Evolutionary conservation across 306 rosid species (phyloP).

Genomic region (Hylodesmum podocarpum): DNA sequence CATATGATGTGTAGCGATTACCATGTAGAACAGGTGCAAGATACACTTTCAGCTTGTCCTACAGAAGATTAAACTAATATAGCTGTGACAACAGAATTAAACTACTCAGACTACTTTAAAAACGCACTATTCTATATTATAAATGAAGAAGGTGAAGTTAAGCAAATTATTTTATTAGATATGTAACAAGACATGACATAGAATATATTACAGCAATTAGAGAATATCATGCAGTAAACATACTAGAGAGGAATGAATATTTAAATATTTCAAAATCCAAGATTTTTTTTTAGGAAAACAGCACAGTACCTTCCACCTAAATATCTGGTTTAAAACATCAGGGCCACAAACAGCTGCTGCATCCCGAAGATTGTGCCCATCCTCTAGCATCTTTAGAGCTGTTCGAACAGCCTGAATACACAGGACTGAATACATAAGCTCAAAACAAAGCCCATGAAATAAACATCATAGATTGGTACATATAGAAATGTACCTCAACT

Average conservation of each 20-base stretch:
- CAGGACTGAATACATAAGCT: neutral
- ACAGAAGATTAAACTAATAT: slow-evolving; percentile 35
- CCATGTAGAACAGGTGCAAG: slow-evolving; percentile 80
- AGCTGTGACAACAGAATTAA: slow-evolving; percentile 16
- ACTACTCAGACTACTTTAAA: neutral
- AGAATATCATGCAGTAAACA: neutral
- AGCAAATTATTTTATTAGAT: slow-evolving; percentile 6
- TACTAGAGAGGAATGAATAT: neutral
- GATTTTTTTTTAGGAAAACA: neutral
- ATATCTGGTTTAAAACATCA: slow-evolving; percentile 62
- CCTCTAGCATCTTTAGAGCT: slow-evolving; percentile 68
- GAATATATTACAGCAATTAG: neutral
- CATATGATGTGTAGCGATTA: slow-evolving; percentile 89
- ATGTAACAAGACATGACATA: neutral
- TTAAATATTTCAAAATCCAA: slow-evolving; percentile 10
- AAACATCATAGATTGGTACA: neutral
- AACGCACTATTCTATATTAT: neutral
- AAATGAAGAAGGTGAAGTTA: neutral
- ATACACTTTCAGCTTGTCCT: slow-evolving; percentile 74
- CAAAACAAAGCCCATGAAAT: neutral
- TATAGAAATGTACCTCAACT: slow-evolving; percentile 54
- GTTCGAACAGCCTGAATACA: slow-evolving; percentile 72
- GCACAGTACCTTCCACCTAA: slow-evolving; percentile 77
- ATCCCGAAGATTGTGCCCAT: slow-evolving; percentile 62
- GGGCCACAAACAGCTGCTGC: slow-evolving; percentile 79